A percentile compares a stretch with the other conserved stretches of the same genome.
Evolutionary conservation across 73 alveolate species (phyloP).

Genomic region (Paramecium sonneborni): DNA sequence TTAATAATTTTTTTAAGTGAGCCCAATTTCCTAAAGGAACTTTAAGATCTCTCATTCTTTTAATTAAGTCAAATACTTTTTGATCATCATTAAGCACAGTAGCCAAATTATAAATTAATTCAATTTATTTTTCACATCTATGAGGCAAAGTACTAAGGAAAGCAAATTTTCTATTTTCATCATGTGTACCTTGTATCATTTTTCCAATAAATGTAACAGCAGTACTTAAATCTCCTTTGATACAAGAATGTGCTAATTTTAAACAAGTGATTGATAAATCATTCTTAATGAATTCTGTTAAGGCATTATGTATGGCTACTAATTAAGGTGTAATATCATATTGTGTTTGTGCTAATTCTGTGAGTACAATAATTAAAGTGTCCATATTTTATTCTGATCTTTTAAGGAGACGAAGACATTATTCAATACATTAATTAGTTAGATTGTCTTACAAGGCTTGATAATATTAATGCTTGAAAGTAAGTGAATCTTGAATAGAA

Average conservation of each 20-base stretch:
- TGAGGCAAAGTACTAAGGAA: not conserved
- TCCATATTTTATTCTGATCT: slow-evolving; percentile 50
- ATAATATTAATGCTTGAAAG: not conserved
- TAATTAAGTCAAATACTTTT: not conserved
- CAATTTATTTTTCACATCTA: slow-evolving; percentile 2
- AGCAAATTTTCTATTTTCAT: not conserved
- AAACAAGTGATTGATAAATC: slow-evolving; percentile 14
- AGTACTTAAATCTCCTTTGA: not conserved
- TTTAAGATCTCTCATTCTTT: not conserved
- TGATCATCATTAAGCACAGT: not conserved
- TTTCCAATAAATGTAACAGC: not conserved
- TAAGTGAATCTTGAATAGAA: not conserved
- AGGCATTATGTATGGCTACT: not conserved
- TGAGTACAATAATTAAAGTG: not conserved
- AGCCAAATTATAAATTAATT: not conserved
- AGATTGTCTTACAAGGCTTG: not conserved
- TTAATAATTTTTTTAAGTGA: not conserved
- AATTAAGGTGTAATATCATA: not conserved
- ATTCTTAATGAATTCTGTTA: not conserved
- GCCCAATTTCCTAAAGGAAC: not conserved
- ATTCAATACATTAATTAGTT: not conserved
- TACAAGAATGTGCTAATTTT: not conserved
- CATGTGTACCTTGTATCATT: not conserved
- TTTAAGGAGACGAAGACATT: not conserved
- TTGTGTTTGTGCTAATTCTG: not conserved